These are phyloP conservation scores for Epichloe hybrida DNA, from an alignment of 2,329 filamentous ascomycete species.

Conservation along the genomic window DNA sequence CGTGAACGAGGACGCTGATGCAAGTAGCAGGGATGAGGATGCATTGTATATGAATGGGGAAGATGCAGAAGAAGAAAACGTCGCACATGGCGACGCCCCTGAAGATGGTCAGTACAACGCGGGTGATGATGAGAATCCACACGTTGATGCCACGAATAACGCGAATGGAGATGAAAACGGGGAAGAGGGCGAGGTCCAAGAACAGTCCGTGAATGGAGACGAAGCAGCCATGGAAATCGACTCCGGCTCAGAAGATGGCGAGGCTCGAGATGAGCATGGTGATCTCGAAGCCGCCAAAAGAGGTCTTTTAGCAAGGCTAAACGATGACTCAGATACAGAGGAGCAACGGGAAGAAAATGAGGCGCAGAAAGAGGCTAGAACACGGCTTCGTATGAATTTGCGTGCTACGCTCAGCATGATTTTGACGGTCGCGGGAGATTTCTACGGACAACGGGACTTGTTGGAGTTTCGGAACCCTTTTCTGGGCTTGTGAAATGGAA, in stretches of 20 bases:
- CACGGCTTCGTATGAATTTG: conserved; percentile 34
- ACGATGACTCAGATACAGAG: conserved; percentile 12
- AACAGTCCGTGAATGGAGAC: conserved; percentile 11
- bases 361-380: conserved; percentile 14
- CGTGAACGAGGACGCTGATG: conserved; percentile 32
- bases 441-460: conserved; percentile 80
- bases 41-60: conserved; percentile 18
- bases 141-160: neutral
- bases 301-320: conserved; percentile 33
- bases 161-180: neutral
- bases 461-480: conserved; percentile 59
- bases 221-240: conserved; percentile 31
- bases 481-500: conserved; percentile 24
- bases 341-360: conserved; percentile 14
- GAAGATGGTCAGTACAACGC: neutral
- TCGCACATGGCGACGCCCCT: too few species aligned
- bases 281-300: conserved; percentile 35
- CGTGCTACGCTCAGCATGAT: conserved; percentile 84
- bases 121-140: conserved; percentile 9
- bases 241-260: conserved; percentile 20
- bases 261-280: conserved; percentile 15
- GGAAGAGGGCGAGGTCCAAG: conserved; percentile 7
- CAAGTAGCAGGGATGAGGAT: conserved; percentile 27
- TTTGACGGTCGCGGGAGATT: conserved; percentile 72
- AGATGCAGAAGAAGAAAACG: neutral